phyloP scores from a whole-genome alignment of 441 rosid genomes.

The Populus hybrid region DNA sequence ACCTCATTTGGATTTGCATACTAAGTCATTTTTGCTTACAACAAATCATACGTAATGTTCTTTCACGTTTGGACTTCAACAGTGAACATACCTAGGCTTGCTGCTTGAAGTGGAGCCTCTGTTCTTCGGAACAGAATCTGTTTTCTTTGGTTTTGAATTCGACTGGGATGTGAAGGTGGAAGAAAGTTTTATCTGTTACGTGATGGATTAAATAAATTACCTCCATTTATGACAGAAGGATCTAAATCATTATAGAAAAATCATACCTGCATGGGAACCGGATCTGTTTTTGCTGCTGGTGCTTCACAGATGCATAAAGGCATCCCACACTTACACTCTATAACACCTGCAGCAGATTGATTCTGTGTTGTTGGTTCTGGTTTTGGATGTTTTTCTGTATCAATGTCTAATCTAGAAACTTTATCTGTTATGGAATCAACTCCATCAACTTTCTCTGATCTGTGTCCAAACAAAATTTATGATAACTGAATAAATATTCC shows the following conservation, averaged over 20 bases:
- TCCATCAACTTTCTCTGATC: slow-evolving; percentile 39
- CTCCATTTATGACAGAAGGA: neutral
- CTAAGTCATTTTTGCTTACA: too few species aligned
- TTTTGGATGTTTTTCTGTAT: slow-evolving; percentile 33
- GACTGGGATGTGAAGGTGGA: slow-evolving; percentile 32
- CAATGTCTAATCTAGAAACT: slow-evolving; percentile 51
- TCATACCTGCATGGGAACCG: slow-evolving; percentile 35
- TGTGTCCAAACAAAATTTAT: slow-evolving; percentile 29
- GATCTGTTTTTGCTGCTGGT: slow-evolving; percentile 40
- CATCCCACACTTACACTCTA: slow-evolving; percentile 94
- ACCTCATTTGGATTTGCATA: too few species aligned
- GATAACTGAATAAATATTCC: neutral
- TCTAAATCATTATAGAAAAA: slow-evolving; percentile 1
- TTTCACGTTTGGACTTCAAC: neutral
- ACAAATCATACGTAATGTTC: too few species aligned
- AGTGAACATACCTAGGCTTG: slow-evolving; percentile 48
- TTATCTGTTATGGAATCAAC: slow-evolving; percentile 40
- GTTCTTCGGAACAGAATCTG: slow-evolving; percentile 42
- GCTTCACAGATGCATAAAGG: slow-evolving; percentile 90
- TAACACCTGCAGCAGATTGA: slow-evolving; percentile 26
- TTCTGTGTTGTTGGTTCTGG: slow-evolving; percentile 30
- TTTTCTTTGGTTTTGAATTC: slow-evolving; percentile 55
- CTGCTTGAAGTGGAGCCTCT: slow-evolving; percentile 69
- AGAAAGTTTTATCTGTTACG: slow-evolving; percentile 39
- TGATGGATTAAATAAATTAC: slow-evolving; percentile 14